These are phyloP conservation scores for Casuarina equisetifolia DNA, from an alignment of 306 rosid genomes.

Conservation along the genomic window DNA sequence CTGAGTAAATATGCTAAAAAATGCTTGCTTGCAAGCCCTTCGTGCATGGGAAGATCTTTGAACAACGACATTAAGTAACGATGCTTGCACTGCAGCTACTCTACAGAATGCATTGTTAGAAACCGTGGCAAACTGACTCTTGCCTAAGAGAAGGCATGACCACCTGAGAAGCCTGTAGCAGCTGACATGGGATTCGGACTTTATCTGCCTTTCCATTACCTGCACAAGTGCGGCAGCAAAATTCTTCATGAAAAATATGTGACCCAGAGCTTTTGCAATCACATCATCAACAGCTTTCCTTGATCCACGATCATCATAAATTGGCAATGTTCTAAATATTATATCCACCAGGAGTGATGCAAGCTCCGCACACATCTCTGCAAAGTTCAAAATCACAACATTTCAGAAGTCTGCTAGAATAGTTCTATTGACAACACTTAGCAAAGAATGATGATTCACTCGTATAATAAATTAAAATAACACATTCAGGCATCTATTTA, in stretches of 20 bases:
- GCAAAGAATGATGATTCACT: neutral
- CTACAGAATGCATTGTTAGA: conserved; percentile 87
- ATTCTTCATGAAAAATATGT: conserved; percentile 71
- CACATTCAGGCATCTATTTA: neutral
- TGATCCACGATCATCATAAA: conserved; percentile 82
- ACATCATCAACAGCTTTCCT: conserved; percentile 81
- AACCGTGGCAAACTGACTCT: conserved; percentile 63
- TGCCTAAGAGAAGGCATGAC: conserved; percentile 73
- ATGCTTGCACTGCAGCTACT: conserved; percentile 73
- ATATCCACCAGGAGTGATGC: conserved; percentile 60
- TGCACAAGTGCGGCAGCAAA: conserved; percentile 88
- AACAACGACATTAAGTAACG: conserved; percentile 52
- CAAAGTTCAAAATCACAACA: conserved; percentile 29
- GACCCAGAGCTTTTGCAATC: conserved; percentile 59
- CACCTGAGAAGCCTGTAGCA: conserved; percentile 79
- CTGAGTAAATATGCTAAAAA: conserved; percentile 73
- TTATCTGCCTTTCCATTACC: conserved; percentile 79
- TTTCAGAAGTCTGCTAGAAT: conserved; percentile 2
- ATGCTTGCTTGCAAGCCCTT: conserved; percentile 64
- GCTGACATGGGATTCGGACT: conserved; percentile 66
- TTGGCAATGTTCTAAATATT: conserved; percentile 57
- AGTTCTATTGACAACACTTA: neutral
- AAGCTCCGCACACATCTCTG: conserved; percentile 67
- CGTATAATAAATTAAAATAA: neutral
- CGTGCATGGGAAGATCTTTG: conserved; percentile 58